Percentiles rank a stretch among this genome's conserved stretches.
phyloP scores from a whole-genome alignment of 1,139 yeast species.

The Hemisphaericaspora xylofermentans region DNA sequence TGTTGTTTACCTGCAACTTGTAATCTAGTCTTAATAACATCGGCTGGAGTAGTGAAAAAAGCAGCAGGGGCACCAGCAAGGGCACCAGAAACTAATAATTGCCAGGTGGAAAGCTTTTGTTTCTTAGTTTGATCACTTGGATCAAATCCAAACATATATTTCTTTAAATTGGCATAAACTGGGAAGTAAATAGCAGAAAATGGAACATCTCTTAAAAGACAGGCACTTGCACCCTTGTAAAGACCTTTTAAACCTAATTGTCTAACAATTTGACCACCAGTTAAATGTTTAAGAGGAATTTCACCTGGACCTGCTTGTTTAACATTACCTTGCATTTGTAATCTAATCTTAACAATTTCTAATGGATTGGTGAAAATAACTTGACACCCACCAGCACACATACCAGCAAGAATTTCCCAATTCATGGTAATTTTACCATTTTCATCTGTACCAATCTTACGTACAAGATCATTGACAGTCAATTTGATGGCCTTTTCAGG shows the following conservation, averaged over 20 bases:
- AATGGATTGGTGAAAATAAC: constrained; percentile 94
- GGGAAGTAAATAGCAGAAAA: constrained; percentile 98
- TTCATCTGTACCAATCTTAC: constrained; percentile 64
- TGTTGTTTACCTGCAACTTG: constrained; percentile 83
- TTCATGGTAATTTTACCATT: constrained; percentile 59
- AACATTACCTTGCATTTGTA: constrained; percentile 88
- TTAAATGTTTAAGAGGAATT: constrained; percentile 46
- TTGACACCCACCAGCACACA: constrained; percentile 95
- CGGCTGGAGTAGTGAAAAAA: constrained; percentile 91
- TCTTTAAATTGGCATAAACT: constrained; percentile 89
- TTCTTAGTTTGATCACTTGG: constrained; percentile 55
- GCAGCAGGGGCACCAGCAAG: constrained; percentile 99
- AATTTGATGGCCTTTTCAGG: constrained; percentile 98
- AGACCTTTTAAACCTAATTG: constrained; percentile 82
- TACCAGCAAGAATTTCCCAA: constrained; percentile 86
- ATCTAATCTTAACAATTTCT: constrained; percentile 91
- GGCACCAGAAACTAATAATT: constrained; percentile 85
- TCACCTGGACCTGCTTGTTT: constrained; percentile 43
- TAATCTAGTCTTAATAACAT: constrained; percentile 92
- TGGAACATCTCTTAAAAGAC: constrained; percentile 93
- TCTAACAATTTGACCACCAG: constrained; percentile 73
- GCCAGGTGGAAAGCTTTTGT: constrained; percentile 68
- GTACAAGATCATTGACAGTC: constrained; percentile 86
- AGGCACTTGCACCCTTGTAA: constrained; percentile 90
- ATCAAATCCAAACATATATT: constrained; percentile 78